These are phyloP conservation scores for Oehlia diaphana DNA, from an alignment of 192 early-diverging fungal species.

Conservation along the genomic window DNA sequence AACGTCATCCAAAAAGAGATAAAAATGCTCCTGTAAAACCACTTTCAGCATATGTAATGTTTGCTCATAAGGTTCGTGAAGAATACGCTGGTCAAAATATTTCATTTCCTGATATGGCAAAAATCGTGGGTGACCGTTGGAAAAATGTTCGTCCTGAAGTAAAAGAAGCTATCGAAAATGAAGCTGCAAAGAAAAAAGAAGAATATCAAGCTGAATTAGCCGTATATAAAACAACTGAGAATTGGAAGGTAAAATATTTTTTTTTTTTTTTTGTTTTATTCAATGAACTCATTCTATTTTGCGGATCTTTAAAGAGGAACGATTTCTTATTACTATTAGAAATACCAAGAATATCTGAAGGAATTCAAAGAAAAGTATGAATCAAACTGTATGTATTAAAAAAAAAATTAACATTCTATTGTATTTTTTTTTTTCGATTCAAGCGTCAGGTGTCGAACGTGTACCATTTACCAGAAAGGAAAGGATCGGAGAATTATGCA, in stretches of 20 bases:
- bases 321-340: constrained; percentile 21
- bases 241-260: constrained; percentile 31
- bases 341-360: constrained; percentile 41
- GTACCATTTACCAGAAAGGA: too few species aligned
- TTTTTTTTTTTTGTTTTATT: background rate
- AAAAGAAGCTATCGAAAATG: constrained; percentile 38
- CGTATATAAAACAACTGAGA: constrained; percentile 42
- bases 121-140: constrained; percentile 50
- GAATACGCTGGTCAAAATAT: constrained; percentile 41
- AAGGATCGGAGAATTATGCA: too few species aligned
- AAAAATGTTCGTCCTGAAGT: constrained; percentile 35
- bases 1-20: constrained; percentile 49
- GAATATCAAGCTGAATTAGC: constrained; percentile 32
- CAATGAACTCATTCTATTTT: background rate
- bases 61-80: constrained; percentile 44
- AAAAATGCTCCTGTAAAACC: constrained; percentile 49
- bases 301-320: background rate
- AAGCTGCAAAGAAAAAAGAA: constrained; percentile 33
- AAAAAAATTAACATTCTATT: background rate
- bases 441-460: too few species aligned
- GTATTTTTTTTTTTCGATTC: too few species aligned
- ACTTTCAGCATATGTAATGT: constrained; percentile 51
- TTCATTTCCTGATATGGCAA: constrained; percentile 47
- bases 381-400: constrained; percentile 13
- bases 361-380: constrained; percentile 46